Base-by-base conservation (phyloP, 2,329 filamentous ascomycete genomes). In the Exophiala viscosa region DNA sequence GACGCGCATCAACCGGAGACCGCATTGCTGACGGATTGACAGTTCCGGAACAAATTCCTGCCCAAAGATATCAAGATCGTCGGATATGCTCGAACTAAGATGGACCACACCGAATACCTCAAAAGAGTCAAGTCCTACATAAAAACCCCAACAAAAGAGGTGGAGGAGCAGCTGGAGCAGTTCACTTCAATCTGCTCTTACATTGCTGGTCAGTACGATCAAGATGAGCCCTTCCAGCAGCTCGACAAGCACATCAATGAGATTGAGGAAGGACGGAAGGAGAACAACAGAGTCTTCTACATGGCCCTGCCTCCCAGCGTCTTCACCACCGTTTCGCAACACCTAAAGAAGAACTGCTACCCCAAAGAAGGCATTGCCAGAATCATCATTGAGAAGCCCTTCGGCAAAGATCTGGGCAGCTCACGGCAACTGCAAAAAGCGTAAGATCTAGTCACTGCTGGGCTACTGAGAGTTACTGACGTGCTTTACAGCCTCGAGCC, bases 1-100 rank as follows among this genome's bases (percentile, higher is more conserved):
- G 13, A 40, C 38, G 20, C 15, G 28, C 52, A 39, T 31, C 38
- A 28, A 33, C 39, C 31, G 34, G 13, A 32, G 52, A 51, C 41
- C 62, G 66, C 62, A 67, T 59, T 42, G 52, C 48, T 44, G 48
- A 57, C 53, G 43, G 45, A 31, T 63, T 36, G 47, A 60, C 69
- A 96, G 91, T 96, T 92, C 78, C 90, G 93, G 70, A 99, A 99
- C 79, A 92, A 96, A 75, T 99, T 97, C 79, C 88, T 99, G 46
- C 93, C 75, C 66, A 95, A 95, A 76, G 90, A 95, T 73, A 90
- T 96, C 75, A 88, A 85, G 74, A 96, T 99, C 70, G 85, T 99
- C 67, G 93, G 93, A 78, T 99, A 99, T 89, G 93, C 93, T 66
- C 86, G 93, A 70, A 99, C 93, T 65, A 96, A 96, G 81, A 99